These are phyloP conservation scores for Cryphonectria nitschkei DNA, from an alignment of 2,329 filamentous ascomycete genomes.

Conservation along the genomic window DNA sequence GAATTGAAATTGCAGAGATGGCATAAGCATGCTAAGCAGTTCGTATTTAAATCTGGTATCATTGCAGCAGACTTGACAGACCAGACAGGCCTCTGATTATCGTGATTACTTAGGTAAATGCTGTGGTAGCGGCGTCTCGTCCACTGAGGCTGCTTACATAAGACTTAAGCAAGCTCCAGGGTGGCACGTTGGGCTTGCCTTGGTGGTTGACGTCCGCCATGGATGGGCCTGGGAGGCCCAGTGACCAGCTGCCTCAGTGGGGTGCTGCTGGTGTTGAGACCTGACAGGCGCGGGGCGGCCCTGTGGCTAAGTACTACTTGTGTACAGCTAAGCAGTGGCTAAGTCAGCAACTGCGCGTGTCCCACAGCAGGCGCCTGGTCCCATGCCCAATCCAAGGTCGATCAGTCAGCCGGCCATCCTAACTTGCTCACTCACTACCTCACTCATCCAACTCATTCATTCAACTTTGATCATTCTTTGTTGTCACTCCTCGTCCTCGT, in stretches of 20 bases:
- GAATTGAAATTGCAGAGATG: neutral
- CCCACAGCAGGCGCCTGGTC: neutral
- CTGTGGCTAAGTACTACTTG: neutral
- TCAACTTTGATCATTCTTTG: neutral
- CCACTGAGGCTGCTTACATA: neutral
- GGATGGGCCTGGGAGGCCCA: no score
- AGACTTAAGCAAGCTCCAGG: neutral
- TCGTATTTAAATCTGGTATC: neutral
- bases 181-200: neutral
- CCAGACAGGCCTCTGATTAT: neutral
- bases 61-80: neutral
- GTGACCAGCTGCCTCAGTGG: no score
- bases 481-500: neutral
- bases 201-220: no score
- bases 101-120: neutral
- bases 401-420: neutral
- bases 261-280: neutral
- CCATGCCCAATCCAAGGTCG: no score
- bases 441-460: neutral
- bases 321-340: constrained; percentile 1
- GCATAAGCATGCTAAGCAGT: neutral
- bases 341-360: neutral
- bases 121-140: neutral
- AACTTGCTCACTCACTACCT: neutral
- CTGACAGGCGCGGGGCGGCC: neutral